Conservation (phyloP, 1,284 basidiomycete species). For the Hortiboletus rubellus region DNA sequence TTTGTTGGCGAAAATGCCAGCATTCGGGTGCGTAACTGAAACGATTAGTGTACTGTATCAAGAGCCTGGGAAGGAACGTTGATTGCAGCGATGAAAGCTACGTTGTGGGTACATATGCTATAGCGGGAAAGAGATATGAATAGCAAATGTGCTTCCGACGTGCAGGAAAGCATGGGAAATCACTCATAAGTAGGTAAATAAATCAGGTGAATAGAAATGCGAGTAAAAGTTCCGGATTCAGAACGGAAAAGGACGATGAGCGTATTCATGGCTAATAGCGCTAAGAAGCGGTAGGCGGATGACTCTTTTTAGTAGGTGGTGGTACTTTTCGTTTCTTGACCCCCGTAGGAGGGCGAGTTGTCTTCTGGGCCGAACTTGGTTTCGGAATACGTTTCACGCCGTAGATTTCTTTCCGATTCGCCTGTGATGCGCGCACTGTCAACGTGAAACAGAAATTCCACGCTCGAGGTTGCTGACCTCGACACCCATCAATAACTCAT, state of each 20-base stretch:
- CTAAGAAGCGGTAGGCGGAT: conserved; percentile 6
- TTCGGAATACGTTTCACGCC: conserved; percentile 27
- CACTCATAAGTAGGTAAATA: conserved; percentile 18
- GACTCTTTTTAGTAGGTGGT: conserved; percentile 16
- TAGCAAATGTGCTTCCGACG: conserved; percentile 7
- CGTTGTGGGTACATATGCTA: conserved; percentile 6
- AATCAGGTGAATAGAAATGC: conserved; percentile 3
- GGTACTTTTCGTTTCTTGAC: conserved; percentile 26
- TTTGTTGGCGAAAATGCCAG: conserved; percentile 50
- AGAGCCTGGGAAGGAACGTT: neutral
- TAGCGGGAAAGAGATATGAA: neutral
- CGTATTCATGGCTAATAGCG: conserved; percentile 12
- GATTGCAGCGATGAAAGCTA: conserved; percentile 6
- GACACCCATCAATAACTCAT: conserved; percentile 56
- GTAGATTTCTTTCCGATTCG: conserved; percentile 39
- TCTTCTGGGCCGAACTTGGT: conserved; percentile 7
- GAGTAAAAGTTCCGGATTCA: neutral
- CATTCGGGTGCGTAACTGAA: conserved; percentile 19
- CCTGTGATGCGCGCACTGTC: conserved; percentile 23
- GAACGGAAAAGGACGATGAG: neutral
- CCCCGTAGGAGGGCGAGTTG: conserved; percentile 4
- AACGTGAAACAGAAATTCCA: conserved; percentile 1
- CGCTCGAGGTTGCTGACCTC: conserved; percentile 39
- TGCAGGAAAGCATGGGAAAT: conserved; percentile 5
- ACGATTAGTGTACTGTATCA: neutral